Conservation (phyloP, 139 green algal species). For the Chlamydomonas applanata region DNA sequence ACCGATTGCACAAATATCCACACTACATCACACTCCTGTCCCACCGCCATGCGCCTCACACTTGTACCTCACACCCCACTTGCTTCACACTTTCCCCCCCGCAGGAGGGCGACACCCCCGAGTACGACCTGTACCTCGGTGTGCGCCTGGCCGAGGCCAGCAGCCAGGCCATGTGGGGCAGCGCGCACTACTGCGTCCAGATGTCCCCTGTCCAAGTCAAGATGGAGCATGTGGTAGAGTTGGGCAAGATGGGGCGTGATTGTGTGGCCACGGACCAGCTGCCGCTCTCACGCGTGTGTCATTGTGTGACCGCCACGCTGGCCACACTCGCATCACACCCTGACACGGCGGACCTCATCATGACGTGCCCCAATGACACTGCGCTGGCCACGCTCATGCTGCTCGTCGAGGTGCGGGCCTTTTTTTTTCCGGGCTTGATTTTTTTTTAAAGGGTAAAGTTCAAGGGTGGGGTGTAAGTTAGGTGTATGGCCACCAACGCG, state of each 20-base stretch:
- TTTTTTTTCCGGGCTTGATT: no score
- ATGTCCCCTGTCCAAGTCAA: conserved; percentile 40
- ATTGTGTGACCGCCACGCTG: conserved; percentile 52
- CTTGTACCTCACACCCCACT: no score
- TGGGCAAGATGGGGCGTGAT: conserved; percentile 54
- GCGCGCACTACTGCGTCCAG: conserved; percentile 60
- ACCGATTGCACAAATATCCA: no score
- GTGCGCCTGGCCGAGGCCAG: conserved; percentile 63
- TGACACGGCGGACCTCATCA: conserved; percentile 54
- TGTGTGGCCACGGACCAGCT: conserved; percentile 44
- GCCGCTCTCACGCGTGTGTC: conserved; percentile 45
- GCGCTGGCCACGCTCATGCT: conserved; percentile 46
- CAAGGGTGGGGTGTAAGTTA: no score
- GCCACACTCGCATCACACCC: conserved; percentile 50
- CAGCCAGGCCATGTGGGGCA: conserved; percentile 70
- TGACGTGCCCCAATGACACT: conserved; percentile 39
- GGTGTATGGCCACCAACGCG: no score
- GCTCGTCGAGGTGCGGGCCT: conserved; percentile 42
- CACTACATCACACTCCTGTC: no score
- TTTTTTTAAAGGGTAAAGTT: no score
- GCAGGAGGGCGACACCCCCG: conserved; percentile 20
- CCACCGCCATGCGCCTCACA: no score
- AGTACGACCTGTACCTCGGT: conserved; percentile 49
- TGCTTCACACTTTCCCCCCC: no score
- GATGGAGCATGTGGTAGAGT: conserved; percentile 50